A percentile compares a stretch with the other conserved stretches of the same genome.
Conservation (phyloP, 2,329 filamentous ascomycete species). For the Neofusicoccum cordaticola region DNA sequence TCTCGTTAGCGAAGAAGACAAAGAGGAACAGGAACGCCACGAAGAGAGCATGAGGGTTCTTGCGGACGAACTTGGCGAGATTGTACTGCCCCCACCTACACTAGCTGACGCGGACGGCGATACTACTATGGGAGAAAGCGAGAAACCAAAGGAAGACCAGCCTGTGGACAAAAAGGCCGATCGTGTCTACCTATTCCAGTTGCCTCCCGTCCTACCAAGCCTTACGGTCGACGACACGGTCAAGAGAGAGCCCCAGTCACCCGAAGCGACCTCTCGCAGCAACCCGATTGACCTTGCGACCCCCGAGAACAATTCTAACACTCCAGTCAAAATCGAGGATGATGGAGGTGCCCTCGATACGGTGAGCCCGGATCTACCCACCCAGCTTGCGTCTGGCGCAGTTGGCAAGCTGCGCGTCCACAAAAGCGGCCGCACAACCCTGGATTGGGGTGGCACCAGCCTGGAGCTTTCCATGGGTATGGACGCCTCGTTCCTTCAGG, state of each 20-base stretch:
- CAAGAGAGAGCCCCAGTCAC: constrained; percentile 21
- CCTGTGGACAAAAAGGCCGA: constrained; percentile 47
- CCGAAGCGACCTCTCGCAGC: background rate
- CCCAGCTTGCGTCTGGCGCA: constrained; percentile 49
- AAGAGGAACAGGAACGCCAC: constrained; percentile 49
- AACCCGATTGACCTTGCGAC: constrained; percentile 11
- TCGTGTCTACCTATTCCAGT: constrained; percentile 62
- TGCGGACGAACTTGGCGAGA: constrained; percentile 46
- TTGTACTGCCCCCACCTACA: constrained; percentile 20
- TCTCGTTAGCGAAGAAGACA: constrained; percentile 53
- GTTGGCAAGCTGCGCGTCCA: constrained; percentile 63
- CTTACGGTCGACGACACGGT: constrained; percentile 41
- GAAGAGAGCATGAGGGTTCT: constrained; percentile 47
- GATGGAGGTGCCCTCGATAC: constrained; percentile 21
- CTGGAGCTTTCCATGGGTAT: constrained; percentile 58
- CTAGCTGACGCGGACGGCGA: constrained; percentile 37
- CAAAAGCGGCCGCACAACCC: constrained; percentile 58
- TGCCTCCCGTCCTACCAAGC: constrained; percentile 61
- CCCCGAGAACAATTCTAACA: background rate
- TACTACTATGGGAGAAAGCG: constrained; percentile 33
- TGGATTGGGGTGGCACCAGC: constrained; percentile 62
- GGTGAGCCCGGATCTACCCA: constrained; percentile 23
- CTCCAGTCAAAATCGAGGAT: constrained; percentile 33
- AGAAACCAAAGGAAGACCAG: constrained; percentile 7
- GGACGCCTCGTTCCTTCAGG: constrained; percentile 58